Conservation (phyloP, 257 asterid species). For the Solanum ossicruentum region DNA sequence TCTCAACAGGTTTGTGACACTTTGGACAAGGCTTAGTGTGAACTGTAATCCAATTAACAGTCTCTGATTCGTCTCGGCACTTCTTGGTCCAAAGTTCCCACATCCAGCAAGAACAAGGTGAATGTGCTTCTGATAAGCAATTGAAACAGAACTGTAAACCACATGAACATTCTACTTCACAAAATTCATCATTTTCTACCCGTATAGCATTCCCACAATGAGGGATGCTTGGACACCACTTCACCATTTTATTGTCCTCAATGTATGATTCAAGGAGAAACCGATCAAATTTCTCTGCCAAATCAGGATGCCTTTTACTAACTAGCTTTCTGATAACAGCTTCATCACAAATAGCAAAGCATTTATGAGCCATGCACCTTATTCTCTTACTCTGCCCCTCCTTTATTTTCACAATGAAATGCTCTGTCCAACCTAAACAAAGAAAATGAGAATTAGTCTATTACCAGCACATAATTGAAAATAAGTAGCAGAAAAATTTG, state of each 20-base stretch:
- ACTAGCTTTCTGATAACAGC: constrained; percentile 53
- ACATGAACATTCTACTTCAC: constrained; percentile 95
- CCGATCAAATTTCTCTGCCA: constrained; percentile 84
- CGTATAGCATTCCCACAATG: constrained; percentile 98
- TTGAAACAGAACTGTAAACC: constrained; percentile 90
- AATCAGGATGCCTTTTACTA: constrained; percentile 45
- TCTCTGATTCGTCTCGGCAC: constrained; percentile 94
- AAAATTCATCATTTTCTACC: constrained; percentile 65
- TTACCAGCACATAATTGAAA: neutral
- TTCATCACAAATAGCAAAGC: constrained; percentile 88
- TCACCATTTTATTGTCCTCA: constrained; percentile 94
- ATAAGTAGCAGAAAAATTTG: neutral
- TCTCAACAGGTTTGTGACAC: constrained; percentile 95
- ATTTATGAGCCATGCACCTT: constrained; percentile 90
- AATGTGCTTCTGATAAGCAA: constrained; percentile 86
- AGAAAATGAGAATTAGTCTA: neutral
- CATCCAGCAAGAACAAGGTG: constrained; percentile 96
- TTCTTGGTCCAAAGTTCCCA: constrained; percentile 95
- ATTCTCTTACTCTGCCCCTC: constrained; percentile 98
- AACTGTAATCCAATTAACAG: constrained; percentile 86
- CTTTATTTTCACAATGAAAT: constrained; percentile 81
- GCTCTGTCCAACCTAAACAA: constrained; percentile 93
- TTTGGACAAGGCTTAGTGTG: constrained; percentile 94
- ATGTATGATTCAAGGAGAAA: constrained; percentile 95
- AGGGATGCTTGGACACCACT: constrained; percentile 98